Percentiles rank a stretch among this genome's conserved stretches.
These are phyloP conservation scores for Kluyveromyces sp. DNA, from an alignment of 1,139 yeast genomes.

Conservation along the genomic window DNA sequence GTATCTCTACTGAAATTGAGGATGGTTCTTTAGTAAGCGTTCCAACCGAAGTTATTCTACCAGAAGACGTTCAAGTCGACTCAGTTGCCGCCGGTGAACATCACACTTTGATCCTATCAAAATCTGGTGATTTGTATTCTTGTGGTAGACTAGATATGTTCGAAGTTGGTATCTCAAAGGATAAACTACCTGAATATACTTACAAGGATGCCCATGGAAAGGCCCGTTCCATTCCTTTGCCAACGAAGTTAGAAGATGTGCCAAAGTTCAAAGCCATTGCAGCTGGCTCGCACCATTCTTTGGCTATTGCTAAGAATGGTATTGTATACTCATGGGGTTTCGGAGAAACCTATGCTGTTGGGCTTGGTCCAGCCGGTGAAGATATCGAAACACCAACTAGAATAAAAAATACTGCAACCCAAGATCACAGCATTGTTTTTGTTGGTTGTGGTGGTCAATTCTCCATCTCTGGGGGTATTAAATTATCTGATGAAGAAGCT, in stretches of 20 bases:
- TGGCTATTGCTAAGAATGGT: constrained; percentile 82
- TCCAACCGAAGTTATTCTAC: constrained; percentile 62
- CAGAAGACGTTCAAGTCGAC: constrained; percentile 50
- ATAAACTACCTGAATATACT: constrained; percentile 57
- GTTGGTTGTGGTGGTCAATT: constrained; percentile 96
- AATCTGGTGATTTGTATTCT: constrained; percentile 63
- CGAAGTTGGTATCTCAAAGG: constrained; percentile 73
- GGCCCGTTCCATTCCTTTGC: constrained; percentile 80
- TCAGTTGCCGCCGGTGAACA: constrained; percentile 87
- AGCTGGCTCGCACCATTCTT: constrained; percentile 86
- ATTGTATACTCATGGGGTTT: constrained; percentile 94
- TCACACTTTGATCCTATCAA: constrained; percentile 71
- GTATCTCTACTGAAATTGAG: constrained; percentile 56
- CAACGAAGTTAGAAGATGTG: constrained; percentile 56
- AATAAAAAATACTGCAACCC: constrained; percentile 89
- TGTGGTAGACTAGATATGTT: constrained; percentile 94
- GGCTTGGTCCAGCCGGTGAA: constrained; percentile 86
- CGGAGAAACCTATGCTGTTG: constrained; percentile 93
- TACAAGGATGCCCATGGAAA: constrained; percentile 73
- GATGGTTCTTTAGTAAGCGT: constrained; percentile 76
- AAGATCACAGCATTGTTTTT: constrained; percentile 55
- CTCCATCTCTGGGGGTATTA: constrained; percentile 75
- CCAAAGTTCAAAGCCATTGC: constrained; percentile 61
- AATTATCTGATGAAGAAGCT: constrained; percentile 52
- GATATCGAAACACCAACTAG: constrained; percentile 83